Evolutionary conservation across 768 basidiomycete genomes (phyloP), one percentile per base, ranked within the genome.

Genomic region (Wakefieldia striispora): DNA sequence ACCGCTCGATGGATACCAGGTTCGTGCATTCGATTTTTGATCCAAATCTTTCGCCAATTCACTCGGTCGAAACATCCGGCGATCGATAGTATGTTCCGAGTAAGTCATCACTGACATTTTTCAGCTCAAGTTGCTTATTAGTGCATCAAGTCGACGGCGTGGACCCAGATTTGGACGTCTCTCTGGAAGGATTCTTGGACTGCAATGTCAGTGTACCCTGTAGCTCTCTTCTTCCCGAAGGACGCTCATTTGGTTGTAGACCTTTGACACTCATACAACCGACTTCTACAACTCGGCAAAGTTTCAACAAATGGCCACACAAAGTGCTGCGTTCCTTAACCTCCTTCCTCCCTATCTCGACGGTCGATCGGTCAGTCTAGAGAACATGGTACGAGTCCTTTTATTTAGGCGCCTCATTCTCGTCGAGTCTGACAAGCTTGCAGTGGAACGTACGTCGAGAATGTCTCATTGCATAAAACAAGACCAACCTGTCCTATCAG

Each of bases 1-100:
- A 9, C 86, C 88, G 4, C 65, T 88, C 1, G 67, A 64, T 16
- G 88, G 88, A 8, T 90, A 88, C 63, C 86, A 88, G 57, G 69
- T 69, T 27, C n/a, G 68, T 50, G 5, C 34, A 21, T 41, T n/a
- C 19, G 3, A 27, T 23, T 38, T 33, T 13, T 40, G 10, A 19
- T 42, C 16, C 37, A n/a, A 33, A 39, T 51, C 45, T 40, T 38
- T 31, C 57, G 66, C 65, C 51, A 12, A 54, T 47, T 43, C 21
- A 60, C 16, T 24, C 23, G 11, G 41, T 31, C 19, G 21, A 43
- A n/a, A 39, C 16, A 8, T 29, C 16, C 9, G 26, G 40, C 12
- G 16, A 37, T 47, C 36, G 12, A 36, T 33, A 70, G 66, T 76
- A 75, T 51, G 54, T 80, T 14, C 72, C 77, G 8, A 70, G 77